Evolutionary conservation across 1,284 basidiomycete species (phyloP), one percentile per base, ranked within the genome.

Genomic region (Fomes fomentarius): DNA sequence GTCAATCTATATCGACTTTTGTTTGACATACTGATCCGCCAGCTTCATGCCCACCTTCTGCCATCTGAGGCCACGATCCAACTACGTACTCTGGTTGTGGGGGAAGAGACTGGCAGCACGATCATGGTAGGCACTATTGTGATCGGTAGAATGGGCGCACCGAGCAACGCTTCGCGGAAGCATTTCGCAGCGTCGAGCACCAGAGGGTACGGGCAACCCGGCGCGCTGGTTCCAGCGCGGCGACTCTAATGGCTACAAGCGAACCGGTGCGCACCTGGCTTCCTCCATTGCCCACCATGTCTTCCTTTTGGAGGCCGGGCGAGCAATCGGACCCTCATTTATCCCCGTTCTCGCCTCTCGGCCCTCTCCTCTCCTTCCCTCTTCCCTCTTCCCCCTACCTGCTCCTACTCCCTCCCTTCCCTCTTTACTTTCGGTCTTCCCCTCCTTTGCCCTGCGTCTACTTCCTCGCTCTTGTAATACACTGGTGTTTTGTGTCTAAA

Each of bases 241-340:
- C 33, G 39, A 21, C 47, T n/a, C 22, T 17, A 17, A 22, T 12
- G n/a, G 34, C n/a, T 17, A 31, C 52, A 47, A 48, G 3, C 25
- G 41, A 40, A 28, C 45, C 50, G 54, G 46, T 56, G 48, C 52
- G 52, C 37, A 51, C 47, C 14, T 43, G 37, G 51, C 48, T 46
- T 48, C 50, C 35, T 42, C 15, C 37, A 19, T 38, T 44, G 31
- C 41, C 45, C 48, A 30, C 48, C 48, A 33, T 44, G 14, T 33
- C 33, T 42, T 22, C 40, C 45, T 43, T 31, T 44, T 56, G 17
- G 45, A 47, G 34, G 33, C n/a, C 38, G 31, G 21, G 6, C 25
- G 22, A 15, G 30, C 38, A 39, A 46, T 28, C 31, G 31, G n/a
- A 19, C 34, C 26, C 25, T 22, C 24, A 31, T 39, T 33, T 22